phyloP scores from a whole-genome alignment of 768 basidiomycete species.

The Phylloporus rhodoxanthus region DNA sequence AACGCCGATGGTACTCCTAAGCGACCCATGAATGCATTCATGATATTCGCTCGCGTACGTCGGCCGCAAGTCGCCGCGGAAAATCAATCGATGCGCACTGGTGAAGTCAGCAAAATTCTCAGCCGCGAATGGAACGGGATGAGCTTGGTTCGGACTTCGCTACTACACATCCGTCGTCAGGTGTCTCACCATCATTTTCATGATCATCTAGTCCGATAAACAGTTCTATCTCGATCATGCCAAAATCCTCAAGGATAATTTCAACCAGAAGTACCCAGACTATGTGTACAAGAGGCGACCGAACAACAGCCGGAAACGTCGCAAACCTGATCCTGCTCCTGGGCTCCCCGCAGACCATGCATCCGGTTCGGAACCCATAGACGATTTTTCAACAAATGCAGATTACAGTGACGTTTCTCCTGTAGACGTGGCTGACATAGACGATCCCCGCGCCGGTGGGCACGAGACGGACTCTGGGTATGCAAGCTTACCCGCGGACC shows the following conservation, averaged over 20 bases:
- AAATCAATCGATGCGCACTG: conserved; percentile 85
- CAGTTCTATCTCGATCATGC: conserved; percentile 87
- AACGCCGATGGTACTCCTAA: conserved; percentile 86
- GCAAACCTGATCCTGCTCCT: conserved; percentile 34
- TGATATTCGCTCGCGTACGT: conserved; percentile 83
- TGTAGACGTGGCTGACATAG: conserved; percentile 28
- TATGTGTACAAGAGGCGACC: conserved; percentile 85
- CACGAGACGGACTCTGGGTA: conserved; percentile 18
- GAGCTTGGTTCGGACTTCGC: conserved; percentile 54
- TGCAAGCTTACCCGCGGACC: conserved; percentile 19
- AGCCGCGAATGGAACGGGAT: conserved; percentile 84
- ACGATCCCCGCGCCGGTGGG: conserved; percentile 13
- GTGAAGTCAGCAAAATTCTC: conserved; percentile 84
- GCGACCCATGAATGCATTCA: conserved; percentile 90
- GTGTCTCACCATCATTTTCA: conserved; percentile 11
- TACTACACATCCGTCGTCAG: conserved; percentile 1
- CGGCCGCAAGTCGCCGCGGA: conserved; percentile 82
- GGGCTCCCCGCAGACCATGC: conserved; percentile 29
- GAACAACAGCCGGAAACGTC: conserved; percentile 75
- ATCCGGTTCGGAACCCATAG: conserved; percentile 29
- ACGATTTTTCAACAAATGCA: conserved; percentile 23
- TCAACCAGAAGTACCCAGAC: conserved; percentile 83
- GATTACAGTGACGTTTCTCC: conserved; percentile 38
- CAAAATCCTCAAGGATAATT: conserved; percentile 77
- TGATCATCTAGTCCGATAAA: conserved; percentile 56